Conservation (phyloP, 208 protist species). For the Trypanosoma avium region DNA sequence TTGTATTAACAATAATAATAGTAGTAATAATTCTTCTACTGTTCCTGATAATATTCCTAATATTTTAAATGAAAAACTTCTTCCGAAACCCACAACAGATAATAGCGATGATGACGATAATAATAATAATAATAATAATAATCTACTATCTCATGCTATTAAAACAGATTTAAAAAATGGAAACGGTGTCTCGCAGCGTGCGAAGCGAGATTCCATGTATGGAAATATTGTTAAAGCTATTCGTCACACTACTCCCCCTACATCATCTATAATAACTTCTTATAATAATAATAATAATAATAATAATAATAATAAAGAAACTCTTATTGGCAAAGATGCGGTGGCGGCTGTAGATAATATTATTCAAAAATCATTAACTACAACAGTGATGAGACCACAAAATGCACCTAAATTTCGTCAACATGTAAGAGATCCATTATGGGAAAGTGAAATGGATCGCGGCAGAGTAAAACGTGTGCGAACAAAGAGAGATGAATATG, state of each 20-base stretch:
- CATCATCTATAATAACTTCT: too few species aligned
- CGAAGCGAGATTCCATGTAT: slow-evolving; percentile 26
- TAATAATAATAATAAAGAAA: too few species aligned
- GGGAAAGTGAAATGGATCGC: slow-evolving; percentile 88
- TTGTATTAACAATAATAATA: too few species aligned
- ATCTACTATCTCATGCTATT: neutral
- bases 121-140: slow-evolving; percentile 17
- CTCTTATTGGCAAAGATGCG: slow-evolving; percentile 38
- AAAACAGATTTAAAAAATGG: neutral
- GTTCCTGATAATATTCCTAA: too few species aligned
- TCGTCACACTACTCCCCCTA: neutral
- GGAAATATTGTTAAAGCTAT: slow-evolving; percentile 56
- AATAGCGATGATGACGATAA: too few species aligned
- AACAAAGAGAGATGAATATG: slow-evolving; percentile 31
- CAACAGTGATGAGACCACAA: slow-evolving; percentile 42
- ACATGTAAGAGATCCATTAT: slow-evolving; percentile 69
- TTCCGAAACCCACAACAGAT: too few species aligned
- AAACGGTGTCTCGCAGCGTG: neutral
- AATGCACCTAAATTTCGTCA: slow-evolving; percentile 76
- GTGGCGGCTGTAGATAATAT: slow-evolving; percentile 40
- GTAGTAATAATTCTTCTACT: too few species aligned
- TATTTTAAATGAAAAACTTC: too few species aligned
- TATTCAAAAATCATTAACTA: slow-evolving; percentile 33
- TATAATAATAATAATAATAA: too few species aligned
- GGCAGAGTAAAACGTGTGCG: slow-evolving; percentile 79